Base-by-base conservation (phyloP, 1,284 basidiomycete genomes). In the Rhodotorula sp. region DNA sequence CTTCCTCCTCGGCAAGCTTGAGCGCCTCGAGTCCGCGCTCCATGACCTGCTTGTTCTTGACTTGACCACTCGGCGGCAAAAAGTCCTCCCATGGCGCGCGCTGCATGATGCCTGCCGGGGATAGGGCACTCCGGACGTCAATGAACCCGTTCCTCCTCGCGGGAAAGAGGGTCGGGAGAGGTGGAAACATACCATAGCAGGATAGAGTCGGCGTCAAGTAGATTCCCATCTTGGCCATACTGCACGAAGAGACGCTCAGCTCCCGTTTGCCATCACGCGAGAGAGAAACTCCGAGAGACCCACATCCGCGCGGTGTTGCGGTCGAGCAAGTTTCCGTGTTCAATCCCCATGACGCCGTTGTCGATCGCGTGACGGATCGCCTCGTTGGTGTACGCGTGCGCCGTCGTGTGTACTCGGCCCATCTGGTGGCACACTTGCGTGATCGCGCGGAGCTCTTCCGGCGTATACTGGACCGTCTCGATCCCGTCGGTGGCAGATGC, bases 391-490 rank as follows among this genome's bases (percentile, higher is more conserved):
- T 65, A 46, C 20, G 82, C 82, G 69, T 83, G 82, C 0, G 83
- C 82, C 2, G 83, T 84, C 10, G 79, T 81, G 81, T 52, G 52
- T 20, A 80, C 82, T 39, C 78, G 76, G 2, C 83, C 84, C 84
- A 85, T 85, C 65, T 84, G 82, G 69, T 74, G 77, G 64, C 82
- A 84, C 0, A 84, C 85, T n/a, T 79, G 81, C 5, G 84, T 85
- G 70, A 85, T 84, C 0, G 85, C 85, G 29, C 75, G 76, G 20
- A 86, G 80, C 78, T 86, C 85, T 21, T 85, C 84, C 1, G 81
- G 79, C 0, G 83, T 83, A 74, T 83, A 85, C 74, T 86, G 85
- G 0, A 84, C 80, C 2, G 82, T 83, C 75, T 86, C 84, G 54
- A 86, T 84, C 0, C 81, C 80, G 69, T 86, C 85, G 58, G 84